Evolutionary conservation across 169 alveolate genomes (phyloP).

Genomic region (Plasmodium fragile): DNA sequence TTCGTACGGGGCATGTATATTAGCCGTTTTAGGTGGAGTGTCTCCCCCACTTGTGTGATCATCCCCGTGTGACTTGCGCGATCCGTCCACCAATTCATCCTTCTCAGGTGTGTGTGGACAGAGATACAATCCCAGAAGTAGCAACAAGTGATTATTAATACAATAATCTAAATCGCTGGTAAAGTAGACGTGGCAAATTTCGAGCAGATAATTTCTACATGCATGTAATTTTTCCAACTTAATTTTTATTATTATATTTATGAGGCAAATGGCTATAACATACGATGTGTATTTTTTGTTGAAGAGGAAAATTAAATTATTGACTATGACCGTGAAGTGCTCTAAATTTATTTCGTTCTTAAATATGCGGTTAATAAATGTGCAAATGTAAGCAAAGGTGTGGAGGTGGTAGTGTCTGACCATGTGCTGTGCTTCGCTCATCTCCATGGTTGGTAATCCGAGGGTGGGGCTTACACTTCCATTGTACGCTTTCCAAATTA

Average conservation of each 20-base stretch:
- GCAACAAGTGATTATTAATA: conserved; percentile 29
- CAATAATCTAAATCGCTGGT: conserved; percentile 24
- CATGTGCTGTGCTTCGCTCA: not conserved
- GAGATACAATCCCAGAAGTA: conserved; percentile 28
- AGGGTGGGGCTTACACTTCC: not conserved
- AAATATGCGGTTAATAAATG: conserved; percentile 28
- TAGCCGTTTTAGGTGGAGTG: not conserved
- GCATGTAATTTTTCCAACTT: conserved; percentile 31
- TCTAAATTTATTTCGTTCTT: conserved; percentile 27
- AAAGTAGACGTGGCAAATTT: conserved; percentile 21
- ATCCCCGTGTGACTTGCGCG: not conserved
- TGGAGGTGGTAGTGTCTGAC: conserved; percentile 24
- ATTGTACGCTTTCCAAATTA: not conserved
- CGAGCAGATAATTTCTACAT: conserved; percentile 26
- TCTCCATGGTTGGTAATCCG: not conserved
- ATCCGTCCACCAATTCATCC: not conserved
- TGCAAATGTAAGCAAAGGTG: conserved; percentile 57
- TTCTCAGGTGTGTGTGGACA: conserved; percentile 27
- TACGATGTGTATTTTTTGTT: conserved; percentile 42
- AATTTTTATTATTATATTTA: conserved; percentile 60
- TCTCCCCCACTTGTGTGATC: not conserved
- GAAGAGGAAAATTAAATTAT: conserved; percentile 59
- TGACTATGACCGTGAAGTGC: conserved; percentile 19
- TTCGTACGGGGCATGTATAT: not conserved
- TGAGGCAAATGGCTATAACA: conserved; percentile 33